These are phyloP conservation scores for Annulohypoxylon stygium DNA, from an alignment of 495 filamentous ascomycete species.

Conservation along the genomic window DNA sequence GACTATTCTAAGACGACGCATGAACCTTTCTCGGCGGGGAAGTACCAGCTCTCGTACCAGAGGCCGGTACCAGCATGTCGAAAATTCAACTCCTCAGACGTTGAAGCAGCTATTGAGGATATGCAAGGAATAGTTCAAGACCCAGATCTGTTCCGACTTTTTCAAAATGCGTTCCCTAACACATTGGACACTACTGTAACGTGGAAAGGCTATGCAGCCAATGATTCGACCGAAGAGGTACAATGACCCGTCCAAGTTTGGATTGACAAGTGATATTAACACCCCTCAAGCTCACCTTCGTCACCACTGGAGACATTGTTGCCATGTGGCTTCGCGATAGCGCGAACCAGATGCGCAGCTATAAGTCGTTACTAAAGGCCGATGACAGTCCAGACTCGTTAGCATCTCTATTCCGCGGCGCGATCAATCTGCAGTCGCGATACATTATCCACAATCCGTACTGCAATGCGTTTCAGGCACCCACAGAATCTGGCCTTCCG, in stretches of 20 bases:
- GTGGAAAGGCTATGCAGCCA: slow-evolving; percentile 69
- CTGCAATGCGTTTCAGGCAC: slow-evolving; percentile 77
- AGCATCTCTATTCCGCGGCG: slow-evolving; percentile 71
- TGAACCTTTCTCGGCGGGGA: slow-evolving; percentile 59
- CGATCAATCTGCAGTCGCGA: slow-evolving; percentile 74
- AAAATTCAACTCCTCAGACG: slow-evolving; percentile 68
- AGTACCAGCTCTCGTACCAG: slow-evolving; percentile 66
- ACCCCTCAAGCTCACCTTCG: slow-evolving; percentile 57
- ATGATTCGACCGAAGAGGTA: slow-evolving; percentile 58
- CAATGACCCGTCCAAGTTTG: slow-evolving; percentile 50
- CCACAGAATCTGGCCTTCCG: slow-evolving; percentile 63
- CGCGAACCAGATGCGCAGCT: slow-evolving; percentile 75
- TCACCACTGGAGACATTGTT: slow-evolving; percentile 73
- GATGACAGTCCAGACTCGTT: slow-evolving; percentile 60
- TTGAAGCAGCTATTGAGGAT: slow-evolving; percentile 67
- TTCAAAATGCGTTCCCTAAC: slow-evolving; percentile 74
- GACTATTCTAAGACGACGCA: slow-evolving; percentile 62
- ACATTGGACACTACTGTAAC: slow-evolving; percentile 76
- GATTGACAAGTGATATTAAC: slow-evolving; percentile 58
- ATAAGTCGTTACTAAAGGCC: slow-evolving; percentile 67
- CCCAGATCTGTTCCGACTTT: slow-evolving; percentile 74
- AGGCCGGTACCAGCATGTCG: slow-evolving; percentile 69
- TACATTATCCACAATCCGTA: slow-evolving; percentile 70
- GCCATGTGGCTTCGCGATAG: slow-evolving; percentile 80
- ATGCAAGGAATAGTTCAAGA: slow-evolving; percentile 66